A percentile compares a stretch with the other conserved stretches of the same genome.
These are phyloP conservation scores for Lobulomyces angularis DNA, from an alignment of 192 early-diverging fungal species.

Conservation along the genomic window DNA sequence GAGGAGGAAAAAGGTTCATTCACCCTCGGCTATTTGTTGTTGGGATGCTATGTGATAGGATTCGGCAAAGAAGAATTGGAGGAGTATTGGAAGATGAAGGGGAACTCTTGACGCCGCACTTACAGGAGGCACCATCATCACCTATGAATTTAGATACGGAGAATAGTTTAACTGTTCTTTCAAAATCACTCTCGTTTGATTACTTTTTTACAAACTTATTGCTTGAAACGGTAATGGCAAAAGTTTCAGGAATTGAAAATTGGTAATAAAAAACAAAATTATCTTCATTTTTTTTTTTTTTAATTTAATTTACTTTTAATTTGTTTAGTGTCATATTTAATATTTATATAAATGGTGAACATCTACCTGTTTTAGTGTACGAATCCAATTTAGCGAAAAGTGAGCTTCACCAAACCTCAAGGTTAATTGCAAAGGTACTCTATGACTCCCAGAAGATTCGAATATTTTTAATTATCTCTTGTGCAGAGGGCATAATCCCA, in stretches of 20 bases:
- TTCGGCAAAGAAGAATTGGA: constrained; percentile 38
- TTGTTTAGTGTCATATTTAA: constrained; percentile 32
- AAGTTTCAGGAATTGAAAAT: constrained; percentile 15
- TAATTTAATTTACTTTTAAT: not conserved
- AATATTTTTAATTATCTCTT: constrained; percentile 48
- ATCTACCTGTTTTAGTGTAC: constrained; percentile 57
- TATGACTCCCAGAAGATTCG: constrained; percentile 47
- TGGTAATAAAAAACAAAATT: not conserved
- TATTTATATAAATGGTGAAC: constrained; percentile 52
- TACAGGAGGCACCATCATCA: constrained; percentile 16
- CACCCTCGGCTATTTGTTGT: constrained; percentile 60
- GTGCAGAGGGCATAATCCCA: constrained; percentile 45
- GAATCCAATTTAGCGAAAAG: constrained; percentile 45
- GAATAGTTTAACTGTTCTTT: not conserved
- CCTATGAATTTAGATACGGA: constrained; percentile 3
- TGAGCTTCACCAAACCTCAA: constrained; percentile 37
- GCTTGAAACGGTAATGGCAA: constrained; percentile 12
- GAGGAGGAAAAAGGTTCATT: constrained; percentile 27
- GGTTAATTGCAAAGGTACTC: constrained; percentile 41
- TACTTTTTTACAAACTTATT: constrained; percentile 22
- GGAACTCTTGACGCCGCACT: constrained; percentile 24
- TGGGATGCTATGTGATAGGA: constrained; percentile 65
- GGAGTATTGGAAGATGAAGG: constrained; percentile 18
- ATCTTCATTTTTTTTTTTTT: too few relatives aligned
- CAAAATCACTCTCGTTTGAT: constrained; percentile 12